Evolutionary conservation across 805 yeast genomes (phyloP), one percentile per base, ranked within the genome.

Genomic region (Limtongia smithiae): DNA sequence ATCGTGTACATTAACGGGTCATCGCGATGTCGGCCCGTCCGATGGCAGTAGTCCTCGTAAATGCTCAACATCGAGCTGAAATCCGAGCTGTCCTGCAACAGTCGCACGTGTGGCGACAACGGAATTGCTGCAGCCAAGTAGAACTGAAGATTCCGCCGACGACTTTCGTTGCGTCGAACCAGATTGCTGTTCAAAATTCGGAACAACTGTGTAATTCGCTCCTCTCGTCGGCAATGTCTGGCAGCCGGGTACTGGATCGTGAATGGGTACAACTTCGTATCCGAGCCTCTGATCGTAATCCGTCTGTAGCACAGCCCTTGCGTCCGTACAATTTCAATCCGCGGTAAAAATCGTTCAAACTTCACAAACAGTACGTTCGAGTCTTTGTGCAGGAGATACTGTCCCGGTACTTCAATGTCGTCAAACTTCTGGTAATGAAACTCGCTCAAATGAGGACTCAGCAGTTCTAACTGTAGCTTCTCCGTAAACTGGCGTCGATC

Each of bases 361-460:
- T 93, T 93, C 42, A 88, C 78, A 65, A 93, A 94, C 66, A 91
- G 96, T n/a, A 79, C 68, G 64, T 87, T 91, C 66, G 77, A 88
- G 61, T 91, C 97, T 65, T 83, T 85, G 24, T 57, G 60, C 52
- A 44, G 73, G 63, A 90, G 71, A 63, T 93, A 93, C 65, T 93
- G 99, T 1, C 99, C 98, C 0, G 98, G 98, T 50, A 93, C 82
- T 66, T 93, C 98, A 50, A 93, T 87, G 42, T 93, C 98, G 66
- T 93, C 99, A 64, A 93, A 93, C 68, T 89, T 91, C 66, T 93
- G 97, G 66, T 93, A 96, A 68, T 93, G 98, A 79, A 94, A 93
- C 65, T 90, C 96, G 65, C 95, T 84, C 66, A 93, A 74, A 60
- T 91, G 97, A 14, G 97, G 96, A 62, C 97, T 89, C 55, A 93